A percentile compares a stretch with the other conserved stretches of the same genome.
Conservation (phyloP, 192 early-diverging fungal genomes). For the Entomortierella chlamydospora region DNA sequence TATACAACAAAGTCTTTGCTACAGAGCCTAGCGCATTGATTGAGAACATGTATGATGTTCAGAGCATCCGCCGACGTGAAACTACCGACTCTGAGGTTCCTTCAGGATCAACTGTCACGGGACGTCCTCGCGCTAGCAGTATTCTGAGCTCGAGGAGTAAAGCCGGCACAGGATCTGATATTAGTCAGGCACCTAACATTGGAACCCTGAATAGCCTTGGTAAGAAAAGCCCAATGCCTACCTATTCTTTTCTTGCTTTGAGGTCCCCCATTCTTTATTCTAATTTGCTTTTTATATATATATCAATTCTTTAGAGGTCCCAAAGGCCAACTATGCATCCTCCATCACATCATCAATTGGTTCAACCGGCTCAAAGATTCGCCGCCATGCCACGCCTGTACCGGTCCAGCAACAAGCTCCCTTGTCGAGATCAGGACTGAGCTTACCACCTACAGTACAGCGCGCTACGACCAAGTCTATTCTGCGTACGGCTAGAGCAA, state of each 20-base stretch:
- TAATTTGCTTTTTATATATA: neutral
- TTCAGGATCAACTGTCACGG: neutral
- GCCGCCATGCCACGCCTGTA: conserved; percentile 53
- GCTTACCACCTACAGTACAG: conserved; percentile 32
- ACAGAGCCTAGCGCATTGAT: conserved; percentile 28
- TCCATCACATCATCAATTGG: conserved; percentile 55
- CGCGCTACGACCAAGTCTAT: conserved; percentile 49
- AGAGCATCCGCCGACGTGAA: conserved; percentile 26
- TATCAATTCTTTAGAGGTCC: conserved; percentile 24
- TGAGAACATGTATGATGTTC: conserved; percentile 45
- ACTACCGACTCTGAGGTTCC: conserved; percentile 11
- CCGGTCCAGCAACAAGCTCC: conserved; percentile 33
- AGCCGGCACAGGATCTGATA: conserved; percentile 31
- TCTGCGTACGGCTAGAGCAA: conserved; percentile 57
- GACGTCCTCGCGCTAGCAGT: conserved; percentile 38
- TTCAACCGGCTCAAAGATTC: conserved; percentile 23
- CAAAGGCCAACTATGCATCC: conserved; percentile 53
- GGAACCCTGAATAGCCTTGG: conserved; percentile 29
- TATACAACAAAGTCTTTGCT: conserved; percentile 68
- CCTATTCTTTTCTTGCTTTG: too few relatives aligned
- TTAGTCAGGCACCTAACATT: conserved; percentile 19
- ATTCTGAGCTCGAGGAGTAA: conserved; percentile 35
- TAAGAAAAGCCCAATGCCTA: too few relatives aligned
- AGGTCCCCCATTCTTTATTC: neutral
- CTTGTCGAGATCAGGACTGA: conserved; percentile 39